Base-by-base conservation (phyloP, 371 early-diverging fungal genomes). In the Apophysomyces variabilis region DNA sequence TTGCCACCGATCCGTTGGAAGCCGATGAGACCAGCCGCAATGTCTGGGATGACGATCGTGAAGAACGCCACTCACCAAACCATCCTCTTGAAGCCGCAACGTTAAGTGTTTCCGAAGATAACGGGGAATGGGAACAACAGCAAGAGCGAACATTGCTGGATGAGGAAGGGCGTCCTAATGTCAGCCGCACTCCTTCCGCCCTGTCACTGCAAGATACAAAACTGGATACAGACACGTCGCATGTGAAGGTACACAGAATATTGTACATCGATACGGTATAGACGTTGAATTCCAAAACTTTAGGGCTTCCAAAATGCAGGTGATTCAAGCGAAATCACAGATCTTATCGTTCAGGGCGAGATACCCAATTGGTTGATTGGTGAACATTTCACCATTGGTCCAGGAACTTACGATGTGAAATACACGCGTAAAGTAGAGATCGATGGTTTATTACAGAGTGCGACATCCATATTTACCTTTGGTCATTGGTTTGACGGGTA, bases 401-500 rank as follows among this genome's bases (percentile, higher is more conserved):
- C 90, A 3, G 90, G 90, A 13, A 78, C 76, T 4, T 86, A 84
- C 47, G 89, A 88, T 57, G 71, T 89, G 44, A 80, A 76, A 39
- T 90, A 88, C 50, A 82, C 85, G 21, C 81, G 89, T 39, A 89
- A 87, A 75, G 76, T 87, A 21, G 79, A 79, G 36, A 72, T 87
- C 37, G 78, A 90, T 38, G 85, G 88, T 8, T 78, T 88, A 46
- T 72, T 85, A 11, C 85, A 88, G 72, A 85, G 85, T 60, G 87
- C 84, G 14, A 88, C 90, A 21, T 68, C 79, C 32, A 77, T 77
- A 4, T 92, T 87, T 62, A 78, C 82, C 1, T 88, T 89, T 65
- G 90, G 89, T 5, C 90, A 91, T 66, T 86, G 89, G 83, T 87
- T 91, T 77, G 92, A 92, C 70, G 85, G 78, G 86, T 88, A 78